These are phyloP conservation scores for Colletotrichum higginsianum DNA, from an alignment of 2,329 filamentous ascomycete genomes.

Conservation along the genomic window DNA sequence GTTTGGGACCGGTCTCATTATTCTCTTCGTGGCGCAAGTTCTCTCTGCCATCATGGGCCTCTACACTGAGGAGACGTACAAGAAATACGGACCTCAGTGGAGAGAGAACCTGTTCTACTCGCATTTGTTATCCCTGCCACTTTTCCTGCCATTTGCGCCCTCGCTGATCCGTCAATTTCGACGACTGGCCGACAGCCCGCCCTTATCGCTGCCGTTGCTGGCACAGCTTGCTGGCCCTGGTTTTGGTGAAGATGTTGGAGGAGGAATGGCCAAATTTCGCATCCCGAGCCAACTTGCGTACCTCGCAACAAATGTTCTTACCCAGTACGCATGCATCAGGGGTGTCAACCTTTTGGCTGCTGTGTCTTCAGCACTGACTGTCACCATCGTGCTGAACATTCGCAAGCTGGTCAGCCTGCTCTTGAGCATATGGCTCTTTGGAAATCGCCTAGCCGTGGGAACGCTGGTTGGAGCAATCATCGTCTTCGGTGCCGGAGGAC, in stretches of 20 bases:
- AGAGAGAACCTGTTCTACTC: constrained; percentile 98
- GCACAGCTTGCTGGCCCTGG: constrained; percentile 46
- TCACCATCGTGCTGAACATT: constrained; percentile 96
- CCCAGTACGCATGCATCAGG: constrained; percentile 94
- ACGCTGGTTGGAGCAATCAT: constrained; percentile 86
- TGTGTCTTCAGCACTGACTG: constrained; percentile 90
- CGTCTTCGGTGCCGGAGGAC: constrained; percentile 90
- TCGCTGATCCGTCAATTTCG: constrained; percentile 76
- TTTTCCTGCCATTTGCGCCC: constrained; percentile 81
- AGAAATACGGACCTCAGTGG: constrained; percentile 89
- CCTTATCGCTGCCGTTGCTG: constrained; percentile 62
- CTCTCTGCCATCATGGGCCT: constrained; percentile 95
- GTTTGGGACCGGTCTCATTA: constrained; percentile 80
- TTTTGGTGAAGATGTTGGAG: constrained; percentile 56
- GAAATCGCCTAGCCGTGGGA: constrained; percentile 82
- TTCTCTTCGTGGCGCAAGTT: constrained; percentile 90
- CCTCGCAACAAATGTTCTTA: constrained; percentile 83
- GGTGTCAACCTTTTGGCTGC: constrained; percentile 96
- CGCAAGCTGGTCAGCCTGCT: constrained; percentile 93
- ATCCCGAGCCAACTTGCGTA: constrained; percentile 81
- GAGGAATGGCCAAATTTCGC: constrained; percentile 55
- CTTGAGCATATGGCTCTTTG: constrained; percentile 94
- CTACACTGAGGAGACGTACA: constrained; percentile 93
- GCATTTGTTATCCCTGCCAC: constrained; percentile 79
- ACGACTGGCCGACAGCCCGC: constrained; percentile 74